phyloP scores from a whole-genome alignment of 2,329 filamentous ascomycete genomes.

The Lojkania enalia region DNA sequence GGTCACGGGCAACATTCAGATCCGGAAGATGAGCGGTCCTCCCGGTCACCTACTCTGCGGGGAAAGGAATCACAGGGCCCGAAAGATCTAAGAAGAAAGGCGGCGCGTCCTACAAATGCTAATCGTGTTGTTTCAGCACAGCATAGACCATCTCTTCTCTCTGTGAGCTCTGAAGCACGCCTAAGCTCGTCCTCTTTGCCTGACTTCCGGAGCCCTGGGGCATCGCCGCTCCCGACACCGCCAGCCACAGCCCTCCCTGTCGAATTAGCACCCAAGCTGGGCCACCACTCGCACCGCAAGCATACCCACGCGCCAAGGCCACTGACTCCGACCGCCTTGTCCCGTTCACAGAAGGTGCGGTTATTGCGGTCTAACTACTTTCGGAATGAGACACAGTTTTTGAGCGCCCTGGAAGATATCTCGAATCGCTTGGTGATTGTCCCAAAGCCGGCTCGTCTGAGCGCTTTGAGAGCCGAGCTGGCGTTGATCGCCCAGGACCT shows the following conservation, averaged over 20 bases:
- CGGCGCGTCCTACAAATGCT: constrained; percentile 24
- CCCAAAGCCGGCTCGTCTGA: constrained; percentile 78
- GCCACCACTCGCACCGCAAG: constrained; percentile 46
- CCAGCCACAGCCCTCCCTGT: constrained; percentile 40
- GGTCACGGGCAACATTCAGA: constrained; percentile 41
- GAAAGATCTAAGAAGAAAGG: constrained; percentile 36
- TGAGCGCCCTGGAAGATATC: constrained; percentile 79
- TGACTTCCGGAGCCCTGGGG: constrained; percentile 59
- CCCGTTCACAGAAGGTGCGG: constrained; percentile 68
- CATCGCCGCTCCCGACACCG: constrained; percentile 44
- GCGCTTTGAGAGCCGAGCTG: constrained; percentile 77
- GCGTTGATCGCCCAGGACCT: constrained; percentile 80
- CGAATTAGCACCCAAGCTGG: constrained; percentile 41
- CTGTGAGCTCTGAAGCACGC: constrained; percentile 62
- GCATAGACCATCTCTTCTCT: constrained; percentile 55
- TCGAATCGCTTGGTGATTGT: constrained; percentile 83
- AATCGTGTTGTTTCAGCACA: constrained; percentile 31
- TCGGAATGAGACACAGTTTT: constrained; percentile 76
- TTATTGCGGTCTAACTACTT: constrained; percentile 81
- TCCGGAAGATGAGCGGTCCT: constrained; percentile 39
- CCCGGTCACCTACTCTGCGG: constrained; percentile 44
- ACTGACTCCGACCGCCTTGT: constrained; percentile 64
- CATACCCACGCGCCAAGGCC: constrained; percentile 63
- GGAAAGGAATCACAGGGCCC: constrained; percentile 27
- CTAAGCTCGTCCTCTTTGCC: constrained; percentile 71